Conservation (phyloP, 495 filamentous ascomycete species). For the Oidiodendron maius region DNA sequence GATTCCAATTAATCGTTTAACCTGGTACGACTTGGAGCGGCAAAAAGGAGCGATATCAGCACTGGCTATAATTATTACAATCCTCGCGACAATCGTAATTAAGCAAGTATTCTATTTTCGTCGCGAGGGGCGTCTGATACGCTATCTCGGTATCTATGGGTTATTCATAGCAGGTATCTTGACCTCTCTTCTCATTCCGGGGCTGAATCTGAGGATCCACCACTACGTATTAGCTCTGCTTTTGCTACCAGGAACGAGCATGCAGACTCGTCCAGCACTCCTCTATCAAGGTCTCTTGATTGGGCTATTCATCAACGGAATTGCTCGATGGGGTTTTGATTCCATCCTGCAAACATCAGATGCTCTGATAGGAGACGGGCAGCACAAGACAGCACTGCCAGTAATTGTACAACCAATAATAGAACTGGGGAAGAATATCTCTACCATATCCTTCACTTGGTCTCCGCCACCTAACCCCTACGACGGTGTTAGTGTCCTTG, state of each 20-base stretch:
- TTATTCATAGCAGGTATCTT: slow-evolving; percentile 28
- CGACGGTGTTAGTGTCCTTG: slow-evolving; percentile 79
- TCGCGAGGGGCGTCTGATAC: slow-evolving; percentile 61
- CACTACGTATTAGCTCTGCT: slow-evolving; percentile 87
- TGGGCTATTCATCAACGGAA: slow-evolving; percentile 87
- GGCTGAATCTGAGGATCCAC: slow-evolving; percentile 85
- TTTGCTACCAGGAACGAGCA: slow-evolving; percentile 74
- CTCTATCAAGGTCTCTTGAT: slow-evolving; percentile 84
- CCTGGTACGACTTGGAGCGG: slow-evolving; percentile 64
- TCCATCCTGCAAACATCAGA: slow-evolving; percentile 79
- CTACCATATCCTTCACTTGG: slow-evolving; percentile 50
- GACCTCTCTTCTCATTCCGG: slow-evolving; percentile 28
- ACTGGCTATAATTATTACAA: slow-evolving; percentile 58
- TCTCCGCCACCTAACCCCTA: slow-evolving; percentile 53
- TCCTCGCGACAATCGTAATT: slow-evolving; percentile 53
- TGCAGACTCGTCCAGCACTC: slow-evolving; percentile 73
- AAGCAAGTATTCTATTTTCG: slow-evolving; percentile 71
- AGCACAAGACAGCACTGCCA: slow-evolving; percentile 65
- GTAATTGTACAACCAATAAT: slow-evolving; percentile 46
- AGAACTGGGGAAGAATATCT: slow-evolving; percentile 26
- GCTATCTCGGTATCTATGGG: slow-evolving; percentile 67
- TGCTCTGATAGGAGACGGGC: slow-evolving; percentile 62
- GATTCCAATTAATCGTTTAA: slow-evolving; percentile 78
- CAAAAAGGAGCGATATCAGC: slow-evolving; percentile 74
- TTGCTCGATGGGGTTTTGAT: slow-evolving; percentile 91